These are phyloP conservation scores for Prunella vulgaris DNA, from an alignment of 257 asterid species.

Conservation along the genomic window DNA sequence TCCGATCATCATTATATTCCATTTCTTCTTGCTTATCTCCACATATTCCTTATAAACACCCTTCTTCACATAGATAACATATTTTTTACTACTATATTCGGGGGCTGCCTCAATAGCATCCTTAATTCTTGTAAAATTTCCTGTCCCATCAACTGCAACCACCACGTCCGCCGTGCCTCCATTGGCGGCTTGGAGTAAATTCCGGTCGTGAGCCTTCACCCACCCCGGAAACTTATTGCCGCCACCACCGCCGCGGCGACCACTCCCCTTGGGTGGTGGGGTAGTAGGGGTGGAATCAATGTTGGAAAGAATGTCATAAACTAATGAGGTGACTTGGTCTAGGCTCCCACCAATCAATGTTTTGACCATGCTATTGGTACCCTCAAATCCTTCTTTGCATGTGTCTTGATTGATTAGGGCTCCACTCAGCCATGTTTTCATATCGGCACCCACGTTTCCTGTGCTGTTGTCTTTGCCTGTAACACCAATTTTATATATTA, in stretches of 20 bases:
- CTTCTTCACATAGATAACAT: conserved; percentile 46
- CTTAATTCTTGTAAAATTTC: conserved; percentile 33
- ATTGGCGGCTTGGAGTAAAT: conserved; percentile 26
- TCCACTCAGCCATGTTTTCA: conserved; percentile 57
- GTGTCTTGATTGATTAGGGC: conserved; percentile 52
- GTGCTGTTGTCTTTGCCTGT: conserved; percentile 42
- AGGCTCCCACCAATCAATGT: conserved; percentile 20
- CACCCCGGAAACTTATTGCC: conserved; percentile 30
- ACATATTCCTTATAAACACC: conserved; percentile 63
- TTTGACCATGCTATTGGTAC: conserved; percentile 25
- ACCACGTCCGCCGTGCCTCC: conserved; percentile 29
- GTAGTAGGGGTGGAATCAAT: conserved; percentile 14
- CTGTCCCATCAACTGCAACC: conserved; percentile 55
- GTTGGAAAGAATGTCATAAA: conserved; percentile 29
- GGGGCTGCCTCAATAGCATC: conserved; percentile 52
- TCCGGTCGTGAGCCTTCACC: conserved; percentile 32
- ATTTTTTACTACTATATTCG: conserved; percentile 23
- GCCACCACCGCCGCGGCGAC: conserved; percentile 7
- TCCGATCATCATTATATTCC: conserved; percentile 63
- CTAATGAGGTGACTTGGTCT: conserved; percentile 30
- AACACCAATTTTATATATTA: background rate
- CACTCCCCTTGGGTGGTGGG: conserved; percentile 1
- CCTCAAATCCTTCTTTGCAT: conserved; percentile 52
- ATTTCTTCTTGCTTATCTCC: conserved; percentile 47
- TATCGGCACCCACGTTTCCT: conserved; percentile 36